These are phyloP conservation scores for Fusarium sp. DNA, from an alignment of 2,329 filamentous ascomycete genomes.

Conservation along the genomic window DNA sequence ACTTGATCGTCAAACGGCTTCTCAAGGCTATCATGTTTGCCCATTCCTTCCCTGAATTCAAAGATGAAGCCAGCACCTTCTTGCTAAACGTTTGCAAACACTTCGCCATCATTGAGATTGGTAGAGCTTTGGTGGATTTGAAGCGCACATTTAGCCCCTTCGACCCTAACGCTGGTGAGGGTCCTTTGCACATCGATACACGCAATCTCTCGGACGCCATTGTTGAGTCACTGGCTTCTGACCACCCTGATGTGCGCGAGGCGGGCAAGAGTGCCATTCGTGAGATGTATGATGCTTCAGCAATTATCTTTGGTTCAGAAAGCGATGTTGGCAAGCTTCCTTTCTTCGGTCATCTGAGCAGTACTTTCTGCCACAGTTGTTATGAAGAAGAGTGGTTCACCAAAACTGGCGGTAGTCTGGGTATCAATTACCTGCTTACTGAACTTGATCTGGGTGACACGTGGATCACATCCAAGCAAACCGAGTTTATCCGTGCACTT, in stretches of 20 bases:
- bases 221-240: slow-evolving; percentile 88
- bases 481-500: slow-evolving; percentile 89
- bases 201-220: slow-evolving; percentile 88
- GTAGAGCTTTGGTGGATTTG: slow-evolving; percentile 80
- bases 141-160: slow-evolving; percentile 83
- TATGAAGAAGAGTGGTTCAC: slow-evolving; percentile 99
- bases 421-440: slow-evolving; percentile 87
- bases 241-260: slow-evolving; percentile 81
- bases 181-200: slow-evolving; percentile 86
- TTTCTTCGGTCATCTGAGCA: slow-evolving; percentile 85
- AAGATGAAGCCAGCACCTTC: slow-evolving; percentile 78
- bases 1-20: slow-evolving; percentile 82
- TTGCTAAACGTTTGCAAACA: slow-evolving; percentile 86
- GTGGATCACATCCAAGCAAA: slow-evolving; percentile 85
- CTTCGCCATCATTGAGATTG: slow-evolving; percentile 89
- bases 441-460: slow-evolving; percentile 83
- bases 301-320: slow-evolving; percentile 80
- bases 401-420: slow-evolving; percentile 90
- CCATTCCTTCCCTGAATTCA: slow-evolving; percentile 81
- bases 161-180: slow-evolving; percentile 86
- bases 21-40: slow-evolving; percentile 90
- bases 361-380: slow-evolving; percentile 91
- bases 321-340: slow-evolving; percentile 77
- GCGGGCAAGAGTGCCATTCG: slow-evolving; percentile 82
- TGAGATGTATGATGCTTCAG: slow-evolving; percentile 79